Percentiles rank a stretch among this genome's conserved stretches.
Evolutionary conservation across 768 basidiomycete genomes (phyloP).

Genomic region (Pisolithus albus): DNA sequence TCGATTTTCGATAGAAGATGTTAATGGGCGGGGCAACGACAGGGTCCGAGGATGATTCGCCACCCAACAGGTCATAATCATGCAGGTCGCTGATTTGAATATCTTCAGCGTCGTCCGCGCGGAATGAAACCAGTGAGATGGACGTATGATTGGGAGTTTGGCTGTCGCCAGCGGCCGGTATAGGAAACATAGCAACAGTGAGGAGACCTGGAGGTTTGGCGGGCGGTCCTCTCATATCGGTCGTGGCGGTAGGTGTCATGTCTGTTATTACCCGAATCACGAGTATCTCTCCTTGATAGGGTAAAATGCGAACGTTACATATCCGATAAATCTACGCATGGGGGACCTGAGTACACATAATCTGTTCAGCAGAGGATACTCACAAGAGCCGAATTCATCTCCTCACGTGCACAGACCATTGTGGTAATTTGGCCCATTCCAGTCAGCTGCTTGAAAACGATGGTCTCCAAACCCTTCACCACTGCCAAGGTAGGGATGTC

Average conservation of each 20-base stretch:
- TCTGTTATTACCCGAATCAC: slow-evolving; percentile 38
- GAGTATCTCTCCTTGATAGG: slow-evolving; percentile 45
- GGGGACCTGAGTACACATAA: slow-evolving; percentile 4
- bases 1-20: slow-evolving; percentile 27
- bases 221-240: slow-evolving; percentile 8
- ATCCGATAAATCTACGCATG: slow-evolving; percentile 39
- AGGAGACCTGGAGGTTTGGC: slow-evolving; percentile 22
- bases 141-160: slow-evolving; percentile 21
- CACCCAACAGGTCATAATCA: slow-evolving; percentile 15
- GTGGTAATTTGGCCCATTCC: slow-evolving; percentile 29
- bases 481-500: slow-evolving; percentile 37
- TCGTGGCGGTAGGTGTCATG: not conserved
- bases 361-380: slow-evolving; percentile 2
- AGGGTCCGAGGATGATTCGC: slow-evolving; percentile 13
- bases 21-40: slow-evolving; percentile 26
- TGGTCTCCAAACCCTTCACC: slow-evolving; percentile 34
- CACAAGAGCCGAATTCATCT: slow-evolving; percentile 20
- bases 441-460: slow-evolving; percentile 38
- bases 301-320: slow-evolving; percentile 45
- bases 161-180: slow-evolving; percentile 25
- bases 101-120: slow-evolving; percentile 28
- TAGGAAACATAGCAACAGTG: slow-evolving; percentile 25
- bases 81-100: slow-evolving; percentile 28
- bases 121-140: slow-evolving; percentile 24
- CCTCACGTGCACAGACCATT: slow-evolving; percentile 34